Evolutionary conservation across 208 protist genomes (phyloP), one percentile per base, ranked within the genome.

Genomic region (Trypanosoma scelopori): DNA sequence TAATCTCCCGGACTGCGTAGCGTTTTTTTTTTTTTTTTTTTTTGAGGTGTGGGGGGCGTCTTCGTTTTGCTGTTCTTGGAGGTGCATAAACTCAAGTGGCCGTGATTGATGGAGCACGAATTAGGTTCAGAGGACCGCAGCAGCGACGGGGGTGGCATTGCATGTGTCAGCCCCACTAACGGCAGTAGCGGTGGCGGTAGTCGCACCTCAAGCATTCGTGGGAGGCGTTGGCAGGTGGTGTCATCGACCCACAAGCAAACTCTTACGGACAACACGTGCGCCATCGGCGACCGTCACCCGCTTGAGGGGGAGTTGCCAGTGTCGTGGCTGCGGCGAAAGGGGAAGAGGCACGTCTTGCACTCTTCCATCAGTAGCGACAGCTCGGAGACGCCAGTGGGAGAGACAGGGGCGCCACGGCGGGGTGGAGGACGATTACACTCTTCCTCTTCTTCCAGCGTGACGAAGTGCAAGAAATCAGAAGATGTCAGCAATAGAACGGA

Each of bases 11-110:
- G 52, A 25, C 37, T 65, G 13, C 25, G 28, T 27, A 12, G n/a
- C 53, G 15, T 1, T 27, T 47, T 59, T 59, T 47, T 45, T 59
- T 59, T 47, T 42, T 37, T 50, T 50, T 50, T 9, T 50, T 25
- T 28, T n/a, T 46, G 27, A 64, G 27, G 5, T 28, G 28, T 51
- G 41, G 9, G 48, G 32, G 20, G 48, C 20, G 23, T 11, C 1
- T 52, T n/a, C n/a, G n/a, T n/a, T n/a, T n/a, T n/a, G n/a, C n/a
- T n/a, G n/a, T 47, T 47, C 43, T 47, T 47, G 43, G 43, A 47
- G 43, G 6, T 47, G n/a, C n/a, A n/a, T n/a, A n/a, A n/a, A n/a
- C n/a, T n/a, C n/a, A n/a, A n/a, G n/a, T n/a, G n/a, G n/a, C 22
- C 20, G 9, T n/a, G 18, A 37, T 11, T 22, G 7, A 50, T 50